Evolutionary conservation across 352 stramenopile species (phyloP).

Genomic region (Phytophthora vignae): DNA sequence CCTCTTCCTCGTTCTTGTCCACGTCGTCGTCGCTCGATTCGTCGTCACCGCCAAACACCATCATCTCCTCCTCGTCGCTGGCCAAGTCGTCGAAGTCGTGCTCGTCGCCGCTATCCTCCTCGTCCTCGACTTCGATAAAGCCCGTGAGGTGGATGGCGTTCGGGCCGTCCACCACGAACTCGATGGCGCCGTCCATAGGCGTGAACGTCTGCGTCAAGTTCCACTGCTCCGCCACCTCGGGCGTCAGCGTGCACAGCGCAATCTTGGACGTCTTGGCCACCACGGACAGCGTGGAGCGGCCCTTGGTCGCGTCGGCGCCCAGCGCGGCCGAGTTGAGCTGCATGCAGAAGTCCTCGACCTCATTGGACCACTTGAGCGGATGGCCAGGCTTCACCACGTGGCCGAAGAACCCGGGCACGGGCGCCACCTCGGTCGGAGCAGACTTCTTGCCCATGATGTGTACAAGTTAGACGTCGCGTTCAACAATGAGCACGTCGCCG

Average conservation of each 20-base stretch:
- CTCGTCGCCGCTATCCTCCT: conserved; percentile 70
- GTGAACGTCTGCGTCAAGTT: conserved; percentile 84
- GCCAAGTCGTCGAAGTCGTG: conserved; percentile 58
- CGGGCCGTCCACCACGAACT: conserved; percentile 72
- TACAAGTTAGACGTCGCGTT: not conserved
- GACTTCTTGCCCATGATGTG: conserved; percentile 39
- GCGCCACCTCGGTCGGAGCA: conserved; percentile 46
- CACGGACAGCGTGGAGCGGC: conserved; percentile 82
- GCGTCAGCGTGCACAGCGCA: conserved; percentile 77
- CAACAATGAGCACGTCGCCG: not conserved
- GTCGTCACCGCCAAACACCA: conserved; percentile 60
- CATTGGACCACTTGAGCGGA: conserved; percentile 72
- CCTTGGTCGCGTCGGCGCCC: conserved; percentile 51
- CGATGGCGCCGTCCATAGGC: conserved; percentile 73
- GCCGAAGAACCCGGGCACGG: conserved; percentile 84
- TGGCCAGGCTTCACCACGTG: conserved; percentile 71
- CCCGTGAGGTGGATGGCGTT: conserved; percentile 87
- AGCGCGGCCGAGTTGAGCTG: conserved; percentile 83
- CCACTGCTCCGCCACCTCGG: conserved; percentile 72
- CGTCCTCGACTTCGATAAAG: conserved; percentile 81
- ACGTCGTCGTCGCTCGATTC: conserved; percentile 49
- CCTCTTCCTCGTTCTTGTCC: conserved; percentile 34
- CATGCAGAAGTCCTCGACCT: conserved; percentile 79
- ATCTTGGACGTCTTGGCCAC: conserved; percentile 75
- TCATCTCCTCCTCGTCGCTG: conserved; percentile 66